These are phyloP conservation scores for Leishmania arabica DNA, from an alignment of 208 protist species.

Conservation along the genomic window DNA sequence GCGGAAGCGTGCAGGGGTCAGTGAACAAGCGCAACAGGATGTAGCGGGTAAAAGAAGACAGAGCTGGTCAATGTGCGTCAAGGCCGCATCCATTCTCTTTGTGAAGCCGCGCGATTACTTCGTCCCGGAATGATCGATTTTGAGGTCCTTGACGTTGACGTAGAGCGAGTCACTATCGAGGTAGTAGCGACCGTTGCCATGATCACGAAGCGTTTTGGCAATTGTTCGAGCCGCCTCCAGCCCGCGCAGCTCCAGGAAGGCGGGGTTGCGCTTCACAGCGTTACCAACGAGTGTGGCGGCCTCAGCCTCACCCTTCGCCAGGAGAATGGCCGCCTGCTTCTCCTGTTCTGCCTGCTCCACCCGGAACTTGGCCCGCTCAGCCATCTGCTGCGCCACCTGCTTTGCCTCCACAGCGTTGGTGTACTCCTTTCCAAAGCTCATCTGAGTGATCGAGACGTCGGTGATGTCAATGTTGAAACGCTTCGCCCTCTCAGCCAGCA, in stretches of 20 bases:
- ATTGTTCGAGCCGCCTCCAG: conserved; percentile 94
- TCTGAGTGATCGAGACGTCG: conserved; percentile 98
- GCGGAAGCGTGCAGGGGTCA: background rate
- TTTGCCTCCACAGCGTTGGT: conserved; percentile 95
- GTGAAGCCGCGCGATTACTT: conserved; percentile 9
- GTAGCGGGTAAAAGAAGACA: background rate
- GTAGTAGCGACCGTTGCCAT: conserved; percentile 76
- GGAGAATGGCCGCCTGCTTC: conserved; percentile 92
- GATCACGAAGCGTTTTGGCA: conserved; percentile 74
- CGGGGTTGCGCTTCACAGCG: conserved; percentile 87
- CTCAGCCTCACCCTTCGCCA: conserved; percentile 94
- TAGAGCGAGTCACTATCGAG: conserved; percentile 85
- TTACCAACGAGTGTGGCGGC: conserved; percentile 90
- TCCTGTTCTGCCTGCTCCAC: conserved; percentile 96
- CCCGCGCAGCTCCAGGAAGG: conserved; percentile 93
- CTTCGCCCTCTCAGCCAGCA: conserved; percentile 94
- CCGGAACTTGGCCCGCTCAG: conserved; percentile 94
- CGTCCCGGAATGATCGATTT: conserved; percentile 31
- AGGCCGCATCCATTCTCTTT: background rate
- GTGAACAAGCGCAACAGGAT: background rate
- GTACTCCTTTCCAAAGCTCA: conserved; percentile 97
- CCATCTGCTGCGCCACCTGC: conserved; percentile 97
- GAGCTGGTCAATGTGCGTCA: background rate
- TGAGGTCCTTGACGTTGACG: conserved; percentile 65
- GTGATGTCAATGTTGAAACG: conserved; percentile 98